Base-by-base conservation (phyloP, 163 green algal species). In the Scenedesmus sp. region DNA sequence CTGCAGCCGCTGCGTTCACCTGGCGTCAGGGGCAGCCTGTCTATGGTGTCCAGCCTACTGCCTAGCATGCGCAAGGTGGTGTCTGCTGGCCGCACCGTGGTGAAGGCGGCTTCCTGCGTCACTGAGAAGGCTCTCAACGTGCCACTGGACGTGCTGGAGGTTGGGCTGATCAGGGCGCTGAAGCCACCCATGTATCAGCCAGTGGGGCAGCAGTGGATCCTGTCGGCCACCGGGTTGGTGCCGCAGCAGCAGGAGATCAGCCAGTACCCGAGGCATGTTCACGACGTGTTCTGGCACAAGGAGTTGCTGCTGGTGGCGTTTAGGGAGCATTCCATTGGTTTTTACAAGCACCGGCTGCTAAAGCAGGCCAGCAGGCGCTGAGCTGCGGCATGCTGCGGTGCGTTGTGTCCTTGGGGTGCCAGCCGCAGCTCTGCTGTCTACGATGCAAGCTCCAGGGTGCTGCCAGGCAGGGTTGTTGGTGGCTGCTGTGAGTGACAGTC, bases 261-360 rank as follows among this genome's bases (percentile, higher is more conserved):
- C 9, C 26, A 46, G 37, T 92, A 92, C 70, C 81, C 81, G 1
- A 56, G 78, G 33, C 40, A 92, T 53, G 82, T 84, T 49, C 42
- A 68, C 46, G 88, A 92, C 56, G 88, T 88, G 59, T 92, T 61
- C 30, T 89, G 68, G 80, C 81, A 92, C 70, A 89, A 88, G 81
- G 88, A 92, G 46, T 68, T 92, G 68, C 42, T 59, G 88, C 70
- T 89, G 24, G 88, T 92, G 43, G 88, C 81, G 18, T 92, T 92
- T 46, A 84, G 76, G 81, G 81, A 92, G 81, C 88, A 92, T 46
- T 92, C 88, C 2, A 92, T 92, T 16, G 65, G 80, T 24, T 92
- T 92, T 44, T 92, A 92, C 70, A 92, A 89, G 88, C 81, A 81
- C 18, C 43, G 88, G 56, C 46, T 92, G 81, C 78, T 91, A 42